Evolutionary conservation across 805 yeast species (phyloP), one percentile per base, ranked within the genome.

Genomic region (Saccharomycopsis sp.): DNA sequence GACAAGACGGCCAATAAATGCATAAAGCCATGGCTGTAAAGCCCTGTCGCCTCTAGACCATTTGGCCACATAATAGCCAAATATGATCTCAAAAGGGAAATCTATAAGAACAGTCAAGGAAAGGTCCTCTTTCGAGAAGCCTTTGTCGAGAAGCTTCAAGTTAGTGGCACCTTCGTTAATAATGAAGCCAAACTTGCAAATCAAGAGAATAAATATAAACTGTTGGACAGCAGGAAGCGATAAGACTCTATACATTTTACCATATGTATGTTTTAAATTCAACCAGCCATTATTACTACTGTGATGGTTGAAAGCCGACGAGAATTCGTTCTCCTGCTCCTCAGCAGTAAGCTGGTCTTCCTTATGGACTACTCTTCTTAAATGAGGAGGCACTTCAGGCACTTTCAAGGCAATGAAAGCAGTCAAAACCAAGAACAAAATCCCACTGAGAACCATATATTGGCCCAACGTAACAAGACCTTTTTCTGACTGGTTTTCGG

Each of bases 111-210:
- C 98, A 0, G 97, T 89, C 20, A 94, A 81, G 0, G 98, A 96
- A 47, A 94, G 74, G 68, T 94, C 98, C 70, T 94, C 99, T 69
- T 92, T 89, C 47, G 94, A 84, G 52, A 94, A 83, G 0, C 99
- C 99, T 66, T 86, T 86, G 69, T 94, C 99, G 3, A 94, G 74
- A 22, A 94, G 75, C 69, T 93, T 94, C 65, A 94, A 78, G 68
- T 93, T 93, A 0, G 98, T 94, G 29, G 96, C 97, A 5, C 94
- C 91, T 71, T 94, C 99, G 67, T 92, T 94, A 29, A 92, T 96
- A 69, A 92, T 97, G 71, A 94, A 94, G 1, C 97, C 98, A 59
- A 93, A 78, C 68, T 94, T 94, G 44, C 96, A 85, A 9, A 90
- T 70, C 50, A 94, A 70, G 66, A 91, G 92, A 7, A 94, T 81